Percentiles rank a stretch among this genome's conserved stretches.
Conservation (phyloP, 2,329 filamentous ascomycete genomes). For the Akanthomyces uredinophilus region DNA sequence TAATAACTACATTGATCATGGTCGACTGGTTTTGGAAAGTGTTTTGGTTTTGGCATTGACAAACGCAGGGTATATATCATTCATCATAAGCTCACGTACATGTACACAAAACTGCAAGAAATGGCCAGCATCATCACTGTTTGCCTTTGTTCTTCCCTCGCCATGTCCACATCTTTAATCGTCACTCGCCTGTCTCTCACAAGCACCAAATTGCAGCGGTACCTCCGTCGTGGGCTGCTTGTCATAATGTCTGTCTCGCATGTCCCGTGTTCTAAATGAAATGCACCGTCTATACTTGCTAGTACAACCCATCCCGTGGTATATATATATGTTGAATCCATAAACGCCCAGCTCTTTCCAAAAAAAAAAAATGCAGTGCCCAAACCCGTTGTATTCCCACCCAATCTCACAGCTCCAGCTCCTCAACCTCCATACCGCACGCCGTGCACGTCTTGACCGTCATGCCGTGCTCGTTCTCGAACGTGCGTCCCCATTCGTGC, state of each 20-base stretch:
- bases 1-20: no score
- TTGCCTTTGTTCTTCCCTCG: no score
- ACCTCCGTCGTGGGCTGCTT: no score
- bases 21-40: no score
- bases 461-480: slow-evolving; percentile 67
- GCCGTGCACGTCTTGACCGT: slow-evolving; percentile 73
- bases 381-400: no score
- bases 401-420: slow-evolving; percentile 56
- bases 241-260: no score
- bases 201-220: no score
- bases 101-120: no score
- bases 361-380: background rate
- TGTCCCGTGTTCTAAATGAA: background rate
- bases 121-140: no score
- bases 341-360: background rate
- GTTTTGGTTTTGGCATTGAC: background rate
- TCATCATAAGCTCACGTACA: background rate
- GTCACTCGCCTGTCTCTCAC: no score
- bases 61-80: background rate
- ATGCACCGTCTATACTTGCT: background rate
- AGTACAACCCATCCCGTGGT: background rate
- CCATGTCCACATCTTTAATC: no score
- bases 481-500: slow-evolving; percentile 75
- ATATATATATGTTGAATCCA: slow-evolving; percentile 10
- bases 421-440: slow-evolving; percentile 76